phyloP scores from a whole-genome alignment of 371 early-diverging fungal species.

The Entomophthora muscae region DNA sequence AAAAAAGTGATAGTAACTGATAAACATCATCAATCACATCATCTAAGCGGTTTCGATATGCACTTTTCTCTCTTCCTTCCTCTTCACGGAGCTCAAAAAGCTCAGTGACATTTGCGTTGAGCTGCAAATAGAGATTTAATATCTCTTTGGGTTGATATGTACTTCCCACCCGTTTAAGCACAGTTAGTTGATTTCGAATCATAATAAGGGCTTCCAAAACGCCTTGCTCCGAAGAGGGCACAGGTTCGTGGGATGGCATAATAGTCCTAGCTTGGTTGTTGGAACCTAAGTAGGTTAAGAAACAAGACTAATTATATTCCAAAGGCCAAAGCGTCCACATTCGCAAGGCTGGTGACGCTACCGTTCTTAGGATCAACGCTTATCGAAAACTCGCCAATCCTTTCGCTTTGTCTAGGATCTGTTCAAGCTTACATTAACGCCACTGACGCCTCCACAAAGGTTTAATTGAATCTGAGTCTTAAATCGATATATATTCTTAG shows the following conservation, averaged over 20 bases:
- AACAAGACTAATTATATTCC: no score
- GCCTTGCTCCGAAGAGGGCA: constrained; percentile 32
- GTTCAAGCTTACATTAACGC: no score
- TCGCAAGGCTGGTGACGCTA: no score
- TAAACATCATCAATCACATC: constrained; percentile 61
- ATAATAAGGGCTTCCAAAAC: constrained; percentile 41
- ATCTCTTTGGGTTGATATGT: constrained; percentile 35
- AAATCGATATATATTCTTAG: no score
- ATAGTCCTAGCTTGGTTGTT: neutral
- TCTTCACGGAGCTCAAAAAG: constrained; percentile 25
- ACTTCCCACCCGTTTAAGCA: constrained; percentile 50
- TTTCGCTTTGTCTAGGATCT: no score
- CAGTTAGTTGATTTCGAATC: constrained; percentile 49
- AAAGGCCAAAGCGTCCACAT: no score
- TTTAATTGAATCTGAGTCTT: no score
- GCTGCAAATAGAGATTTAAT: constrained; percentile 36
- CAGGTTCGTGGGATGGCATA: constrained; percentile 14
- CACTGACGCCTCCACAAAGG: no score
- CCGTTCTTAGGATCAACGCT: no score
- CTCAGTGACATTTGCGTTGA: constrained; percentile 29
- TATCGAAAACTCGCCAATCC: no score
- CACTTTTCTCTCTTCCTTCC: constrained; percentile 15
- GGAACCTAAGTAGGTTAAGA: no score
- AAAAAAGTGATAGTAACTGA: constrained; percentile 57
- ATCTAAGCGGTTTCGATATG: constrained; percentile 40